These are phyloP conservation scores for Cryptococcus sp. DNA, from an alignment of 1,284 basidiomycete genomes.

Conservation along the genomic window DNA sequence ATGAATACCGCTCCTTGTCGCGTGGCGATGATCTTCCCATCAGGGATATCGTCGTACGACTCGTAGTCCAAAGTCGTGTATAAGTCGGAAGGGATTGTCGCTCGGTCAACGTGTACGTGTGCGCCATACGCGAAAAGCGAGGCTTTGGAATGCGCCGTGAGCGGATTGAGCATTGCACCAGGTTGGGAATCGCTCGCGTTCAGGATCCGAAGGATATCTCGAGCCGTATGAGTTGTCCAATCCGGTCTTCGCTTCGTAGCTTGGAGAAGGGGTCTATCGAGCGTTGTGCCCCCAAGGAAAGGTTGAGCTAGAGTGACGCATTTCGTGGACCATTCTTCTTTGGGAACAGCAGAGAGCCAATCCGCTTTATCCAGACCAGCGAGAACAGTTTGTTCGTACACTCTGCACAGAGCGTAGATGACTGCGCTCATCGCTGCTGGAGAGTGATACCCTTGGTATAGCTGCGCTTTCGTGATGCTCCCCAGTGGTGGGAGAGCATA, in stretches of 20 bases:
- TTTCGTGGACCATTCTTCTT: slow-evolving; percentile 26
- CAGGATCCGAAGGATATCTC: slow-evolving; percentile 50
- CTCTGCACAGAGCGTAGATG: slow-evolving; percentile 50
- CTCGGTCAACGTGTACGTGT: slow-evolving; percentile 41
- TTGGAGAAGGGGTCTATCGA: slow-evolving; percentile 53
- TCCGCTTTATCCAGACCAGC: slow-evolving; percentile 5
- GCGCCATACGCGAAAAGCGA: slow-evolving; percentile 55
- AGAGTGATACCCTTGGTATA: slow-evolving; percentile 55
- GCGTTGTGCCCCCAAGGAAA: slow-evolving; percentile 51
- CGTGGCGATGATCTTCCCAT: slow-evolving; percentile 52
- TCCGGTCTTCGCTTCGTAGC: slow-evolving; percentile 47
- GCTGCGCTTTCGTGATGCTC: slow-evolving; percentile 51
- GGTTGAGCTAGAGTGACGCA: slow-evolving; percentile 42
- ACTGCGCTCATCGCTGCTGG: slow-evolving; percentile 50
- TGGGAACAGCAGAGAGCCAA: slow-evolving; percentile 16
- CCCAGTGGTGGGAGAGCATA: slow-evolving; percentile 49
- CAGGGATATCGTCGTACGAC: slow-evolving; percentile 29
- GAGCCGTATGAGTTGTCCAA: slow-evolving; percentile 46
- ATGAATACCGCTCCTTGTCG: slow-evolving; percentile 55
- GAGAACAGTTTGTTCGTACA: slow-evolving; percentile 25
- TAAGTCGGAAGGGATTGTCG: slow-evolving; percentile 28
- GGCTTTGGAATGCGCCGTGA: slow-evolving; percentile 36
- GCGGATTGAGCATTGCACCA: slow-evolving; percentile 51
- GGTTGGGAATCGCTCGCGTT: slow-evolving; percentile 56
- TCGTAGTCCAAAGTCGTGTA: slow-evolving; percentile 22